These are phyloP conservation scores for Tylopilus subfusipes DNA, from an alignment of 768 basidiomycete genomes.

Conservation along the genomic window DNA sequence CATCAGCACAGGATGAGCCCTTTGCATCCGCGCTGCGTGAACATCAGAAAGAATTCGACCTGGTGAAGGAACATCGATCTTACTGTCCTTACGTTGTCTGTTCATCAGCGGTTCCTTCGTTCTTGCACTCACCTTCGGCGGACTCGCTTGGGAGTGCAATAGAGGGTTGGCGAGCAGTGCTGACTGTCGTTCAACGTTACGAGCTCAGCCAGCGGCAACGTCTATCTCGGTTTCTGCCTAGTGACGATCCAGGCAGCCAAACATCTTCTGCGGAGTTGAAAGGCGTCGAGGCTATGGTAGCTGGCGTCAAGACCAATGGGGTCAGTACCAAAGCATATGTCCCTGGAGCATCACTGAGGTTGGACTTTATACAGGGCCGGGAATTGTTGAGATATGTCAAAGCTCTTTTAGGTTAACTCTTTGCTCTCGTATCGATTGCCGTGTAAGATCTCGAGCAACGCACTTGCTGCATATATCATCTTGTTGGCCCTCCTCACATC, in stretches of 20 bases:
- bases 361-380: slow-evolving; percentile 45
- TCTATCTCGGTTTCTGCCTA: slow-evolving; percentile 28
- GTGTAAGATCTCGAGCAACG: not conserved
- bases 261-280: slow-evolving; percentile 35
- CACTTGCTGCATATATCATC: not conserved
- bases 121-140: slow-evolving; percentile 33
- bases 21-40: slow-evolving; percentile 19
- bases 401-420: slow-evolving; percentile 53
- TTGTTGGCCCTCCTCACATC: not conserved
- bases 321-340: slow-evolving; percentile 41
- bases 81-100: slow-evolving; percentile 82
- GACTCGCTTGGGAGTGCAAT: slow-evolving; percentile 31
- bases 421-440: not conserved
- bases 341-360: slow-evolving; percentile 9
- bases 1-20: slow-evolving; percentile 12
- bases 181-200: slow-evolving; percentile 63
- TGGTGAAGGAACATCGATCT: slow-evolving; percentile 78
- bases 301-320: slow-evolving; percentile 69
- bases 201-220: slow-evolving; percentile 59
- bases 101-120: slow-evolving; percentile 60
- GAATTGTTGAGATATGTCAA: slow-evolving; percentile 74
- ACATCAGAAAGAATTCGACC: slow-evolving; percentile 55
- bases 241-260: slow-evolving; percentile 29
- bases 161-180: slow-evolving; percentile 82
- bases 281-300: slow-evolving; percentile 70